Evolutionary conservation across 2,329 filamentous ascomycete species (phyloP).

Genomic region (Diplodia sapinea): DNA sequence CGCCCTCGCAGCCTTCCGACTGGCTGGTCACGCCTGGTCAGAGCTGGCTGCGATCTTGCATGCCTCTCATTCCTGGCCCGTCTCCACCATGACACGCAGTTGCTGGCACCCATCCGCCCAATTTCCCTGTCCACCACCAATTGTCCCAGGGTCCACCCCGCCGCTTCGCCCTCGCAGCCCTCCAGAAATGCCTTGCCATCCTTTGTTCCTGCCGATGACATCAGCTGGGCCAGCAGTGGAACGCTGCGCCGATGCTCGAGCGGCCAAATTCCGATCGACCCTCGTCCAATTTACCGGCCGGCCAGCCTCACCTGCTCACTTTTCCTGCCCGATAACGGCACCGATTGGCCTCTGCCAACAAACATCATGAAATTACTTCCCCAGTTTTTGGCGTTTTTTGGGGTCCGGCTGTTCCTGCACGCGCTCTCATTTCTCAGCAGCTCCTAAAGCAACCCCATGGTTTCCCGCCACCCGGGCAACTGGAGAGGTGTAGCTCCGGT

Average conservation of each 20-base stretch:
- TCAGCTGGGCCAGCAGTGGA: slow-evolving; percentile 1
- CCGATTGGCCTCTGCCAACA: slow-evolving; percentile 12
- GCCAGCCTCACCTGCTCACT: slow-evolving; percentile 22
- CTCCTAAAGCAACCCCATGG: not conserved
- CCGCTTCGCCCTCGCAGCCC: slow-evolving; percentile 13
- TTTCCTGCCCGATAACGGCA: slow-evolving; percentile 4
- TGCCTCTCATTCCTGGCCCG: slow-evolving; percentile 11
- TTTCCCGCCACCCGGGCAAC: not conserved
- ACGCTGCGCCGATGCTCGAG: not conserved
- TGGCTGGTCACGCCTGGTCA: slow-evolving; percentile 4
- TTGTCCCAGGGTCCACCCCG: slow-evolving; percentile 1
- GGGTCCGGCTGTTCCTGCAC: not conserved
- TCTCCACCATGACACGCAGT: slow-evolving; percentile 4
- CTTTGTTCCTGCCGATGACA: slow-evolving; percentile 6
- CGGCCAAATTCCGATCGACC: slow-evolving; percentile 19
- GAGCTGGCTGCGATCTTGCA: slow-evolving; percentile 1
- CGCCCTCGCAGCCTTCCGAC: slow-evolving; percentile 3
- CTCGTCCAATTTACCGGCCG: slow-evolving; percentile 19
- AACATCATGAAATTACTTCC: slow-evolving; percentile 6
- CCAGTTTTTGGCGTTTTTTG: slow-evolving; percentile 24
- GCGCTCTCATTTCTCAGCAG: not conserved
- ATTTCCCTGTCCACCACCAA: not conserved
- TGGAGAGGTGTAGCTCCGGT: too few relatives aligned
- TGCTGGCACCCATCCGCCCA: slow-evolving; percentile 2
- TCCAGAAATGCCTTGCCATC: not conserved